These are phyloP conservation scores for Populus pruinosa DNA, from an alignment of 345 rosid genomes.

Conservation along the genomic window DNA sequence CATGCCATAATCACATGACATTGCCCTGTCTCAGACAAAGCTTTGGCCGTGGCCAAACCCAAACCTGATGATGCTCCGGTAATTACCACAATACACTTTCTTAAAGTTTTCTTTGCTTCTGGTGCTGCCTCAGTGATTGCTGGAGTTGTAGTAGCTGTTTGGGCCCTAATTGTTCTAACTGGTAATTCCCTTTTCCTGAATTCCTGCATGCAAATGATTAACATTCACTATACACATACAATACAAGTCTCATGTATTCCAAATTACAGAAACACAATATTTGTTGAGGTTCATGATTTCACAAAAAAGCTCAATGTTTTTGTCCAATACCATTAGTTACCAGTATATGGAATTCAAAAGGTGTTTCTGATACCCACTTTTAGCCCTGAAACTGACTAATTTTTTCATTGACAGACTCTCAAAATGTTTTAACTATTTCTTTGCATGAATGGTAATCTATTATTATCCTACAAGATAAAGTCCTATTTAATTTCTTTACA, in stretches of 20 bases:
- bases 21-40: conserved; percentile 77
- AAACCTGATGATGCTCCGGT: conserved; percentile 87
- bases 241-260: neutral
- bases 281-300: neutral
- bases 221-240: neutral
- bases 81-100: conserved; percentile 64
- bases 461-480: neutral
- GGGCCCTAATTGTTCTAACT: conserved; percentile 48
- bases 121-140: conserved; percentile 32
- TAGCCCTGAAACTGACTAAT: neutral
- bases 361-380: neutral
- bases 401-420: neutral
- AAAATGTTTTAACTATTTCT: neutral
- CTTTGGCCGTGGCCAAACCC: conserved; percentile 85
- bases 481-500: neutral
- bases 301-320: neutral
- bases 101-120: conserved; percentile 66
- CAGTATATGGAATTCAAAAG: too few relatives aligned
- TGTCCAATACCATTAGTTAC: too few relatives aligned
- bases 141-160: conserved; percentile 55
- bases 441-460: neutral
- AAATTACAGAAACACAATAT: neutral
- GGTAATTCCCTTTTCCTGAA: conserved; percentile 40
- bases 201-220: neutral
- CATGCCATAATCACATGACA: conserved; percentile 91